phyloP scores from a whole-genome alignment of 2,329 filamentous ascomycete species.

The Alternaria atra region DNA sequence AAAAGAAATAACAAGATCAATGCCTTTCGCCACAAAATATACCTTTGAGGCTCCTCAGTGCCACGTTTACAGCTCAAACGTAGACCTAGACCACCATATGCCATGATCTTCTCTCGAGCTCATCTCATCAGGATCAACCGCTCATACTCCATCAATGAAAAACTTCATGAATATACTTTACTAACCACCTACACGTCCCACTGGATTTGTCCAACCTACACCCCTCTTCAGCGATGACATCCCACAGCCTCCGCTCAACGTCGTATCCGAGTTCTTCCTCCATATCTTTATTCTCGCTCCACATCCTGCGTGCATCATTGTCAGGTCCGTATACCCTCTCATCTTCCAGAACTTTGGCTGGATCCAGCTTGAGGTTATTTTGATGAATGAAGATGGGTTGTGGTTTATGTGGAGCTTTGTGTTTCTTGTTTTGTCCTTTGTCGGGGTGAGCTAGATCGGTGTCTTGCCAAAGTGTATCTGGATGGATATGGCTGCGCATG shows the following conservation, averaged over 20 bases:
- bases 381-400: constrained; percentile 35
- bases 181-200: constrained; percentile 23
- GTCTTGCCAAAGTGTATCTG: constrained; percentile 14
- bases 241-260: constrained; percentile 38
- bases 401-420: constrained; percentile 13
- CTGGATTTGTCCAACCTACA: constrained; percentile 24
- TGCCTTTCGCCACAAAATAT: not conserved
- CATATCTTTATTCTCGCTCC: constrained; percentile 23
- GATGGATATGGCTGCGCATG: constrained; percentile 28
- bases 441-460: constrained; percentile 11
- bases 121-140: constrained; percentile 10
- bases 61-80: not conserved
- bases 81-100: not conserved
- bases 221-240: constrained; percentile 29
- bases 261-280: constrained; percentile 33
- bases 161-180: constrained; percentile 23
- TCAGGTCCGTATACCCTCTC: constrained; percentile 15
- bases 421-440: constrained; percentile 10
- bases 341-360: constrained; percentile 20
- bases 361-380: constrained; percentile 31
- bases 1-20: not conserved
- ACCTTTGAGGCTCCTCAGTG: not conserved
- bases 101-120: not conserved
- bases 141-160: constrained; percentile 24
- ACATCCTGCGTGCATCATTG: constrained; percentile 29